Evolutionary conservation across 148 eudicot species (phyloP), one percentile per base, ranked within the genome.

Genomic region (Cornus kousa): DNA sequence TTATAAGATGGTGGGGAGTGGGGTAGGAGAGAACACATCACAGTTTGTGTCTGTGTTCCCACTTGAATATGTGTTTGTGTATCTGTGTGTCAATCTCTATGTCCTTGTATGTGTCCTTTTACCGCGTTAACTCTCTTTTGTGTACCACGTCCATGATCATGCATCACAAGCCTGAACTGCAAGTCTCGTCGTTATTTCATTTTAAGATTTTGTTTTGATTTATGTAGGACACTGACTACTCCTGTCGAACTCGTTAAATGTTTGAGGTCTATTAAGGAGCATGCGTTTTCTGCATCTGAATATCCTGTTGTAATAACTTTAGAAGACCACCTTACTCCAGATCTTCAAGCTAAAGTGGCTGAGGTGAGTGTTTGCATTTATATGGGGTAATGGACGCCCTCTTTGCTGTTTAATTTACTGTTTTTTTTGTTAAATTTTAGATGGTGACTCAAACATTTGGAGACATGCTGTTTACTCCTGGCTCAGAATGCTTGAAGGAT

Each of bases 261-360:
- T 82, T 82, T 94, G 74, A 86, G 67, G 79, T 91, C 95, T 23
- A 92, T 94, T 32, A 87, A 86, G 80, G 88, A 91, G 50, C 87
- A 92, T 80, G 98, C 98, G 39, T 94, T 94, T 83, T 71, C 82
- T 65, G 84, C 86, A 77, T 94, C 98, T 5, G 89, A 89, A 7
- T 94, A 91, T 81, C 97, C 98, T 72, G 90, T 90, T 65, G 90
- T 94, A 73, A 88, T 94, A 81, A 94, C 97, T 24, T 87, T 94
- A 72, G 98, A 94, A 85, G 98, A 94, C 77, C 98, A 94, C 84
- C 97, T 94, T 74, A 91, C 92, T 80, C 71, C 93, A 33, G 89
- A 86, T 81, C 98, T 94, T 77, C 98, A 92, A 79, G 97, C 93
- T 72, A 92, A 92, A 92, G 89, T 88, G 9, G 98, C 98, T 9